A percentile compares a stretch with the other conserved stretches of the same genome.
phyloP scores from a whole-genome alignment of 495 filamentous ascomycete genomes.

The Hypoxylon cercidicola region DNA sequence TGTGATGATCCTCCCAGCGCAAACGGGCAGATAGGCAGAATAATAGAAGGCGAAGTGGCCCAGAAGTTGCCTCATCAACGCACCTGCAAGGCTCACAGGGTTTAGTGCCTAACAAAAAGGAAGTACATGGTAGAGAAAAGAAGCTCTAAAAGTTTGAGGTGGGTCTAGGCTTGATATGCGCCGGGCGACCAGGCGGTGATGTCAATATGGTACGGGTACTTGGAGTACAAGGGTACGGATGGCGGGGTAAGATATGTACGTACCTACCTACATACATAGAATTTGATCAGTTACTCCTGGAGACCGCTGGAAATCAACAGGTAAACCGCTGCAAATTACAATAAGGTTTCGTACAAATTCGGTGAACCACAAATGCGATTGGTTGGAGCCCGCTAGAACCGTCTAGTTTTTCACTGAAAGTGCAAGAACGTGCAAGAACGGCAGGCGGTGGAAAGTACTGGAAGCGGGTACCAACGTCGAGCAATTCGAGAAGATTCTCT shows the following conservation, averaged over 20 bases:
- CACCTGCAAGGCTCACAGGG: not conserved
- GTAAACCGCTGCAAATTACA: no score
- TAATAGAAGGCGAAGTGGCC: slow-evolving; percentile 4
- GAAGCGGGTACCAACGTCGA: slow-evolving; percentile 39
- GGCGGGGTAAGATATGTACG: slow-evolving; percentile 29
- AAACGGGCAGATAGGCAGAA: not conserved
- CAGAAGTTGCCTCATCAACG: slow-evolving; percentile 35
- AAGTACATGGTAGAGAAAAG: slow-evolving; percentile 15
- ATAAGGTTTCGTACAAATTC: no score
- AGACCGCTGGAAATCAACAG: no score
- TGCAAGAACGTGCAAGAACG: no score
- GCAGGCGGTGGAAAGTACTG: slow-evolving; percentile 42
- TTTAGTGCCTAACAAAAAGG: slow-evolving; percentile 4
- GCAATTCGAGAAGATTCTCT: slow-evolving; percentile 45
- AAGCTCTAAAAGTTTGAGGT: slow-evolving; percentile 23
- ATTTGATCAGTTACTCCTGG: not conserved
- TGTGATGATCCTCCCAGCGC: not conserved
- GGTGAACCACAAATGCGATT: no score
- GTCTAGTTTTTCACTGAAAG: slow-evolving; percentile 14
- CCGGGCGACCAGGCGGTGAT: slow-evolving; percentile 32
- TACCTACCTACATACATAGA: not conserved
- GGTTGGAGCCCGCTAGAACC: no score
- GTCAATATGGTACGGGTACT: slow-evolving; percentile 25
- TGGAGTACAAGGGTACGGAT: not conserved
- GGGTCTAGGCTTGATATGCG: slow-evolving; percentile 27